Evolutionary conservation across 257 asterid genomes (phyloP).

Genomic region (Gentiana dahurica): DNA sequence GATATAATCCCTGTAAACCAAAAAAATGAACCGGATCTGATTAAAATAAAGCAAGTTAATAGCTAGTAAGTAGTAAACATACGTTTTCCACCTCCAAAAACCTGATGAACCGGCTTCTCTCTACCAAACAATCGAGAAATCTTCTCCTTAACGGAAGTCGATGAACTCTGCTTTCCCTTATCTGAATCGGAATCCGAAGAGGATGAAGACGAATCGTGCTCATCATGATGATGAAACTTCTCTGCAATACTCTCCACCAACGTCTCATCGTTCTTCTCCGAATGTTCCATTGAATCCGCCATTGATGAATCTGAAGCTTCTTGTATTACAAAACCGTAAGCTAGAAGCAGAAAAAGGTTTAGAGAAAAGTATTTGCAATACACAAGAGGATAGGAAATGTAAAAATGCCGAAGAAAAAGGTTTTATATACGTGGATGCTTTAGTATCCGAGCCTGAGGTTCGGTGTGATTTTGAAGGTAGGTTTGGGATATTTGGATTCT

Average conservation of each 20-base stretch:
- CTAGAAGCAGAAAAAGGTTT: not conserved
- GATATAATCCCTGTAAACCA: not conserved
- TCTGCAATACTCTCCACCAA: conserved; percentile 49
- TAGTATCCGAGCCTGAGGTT: conserved; percentile 32
- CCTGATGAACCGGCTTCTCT: conserved; percentile 68
- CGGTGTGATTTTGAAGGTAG: conserved; percentile 17
- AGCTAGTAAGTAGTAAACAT: conserved; percentile 13
- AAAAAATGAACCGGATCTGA: conserved; percentile 4
- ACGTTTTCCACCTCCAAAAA: conserved; percentile 88
- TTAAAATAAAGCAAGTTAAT: not conserved
- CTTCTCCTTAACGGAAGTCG: conserved; percentile 45
- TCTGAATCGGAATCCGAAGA: conserved; percentile 53
- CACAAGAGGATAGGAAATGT: not conserved
- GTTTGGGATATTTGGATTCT: conserved; percentile 5
- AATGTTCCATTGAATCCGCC: conserved; percentile 72
- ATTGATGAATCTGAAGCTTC: conserved; percentile 22
- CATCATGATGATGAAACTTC: conserved; percentile 37
- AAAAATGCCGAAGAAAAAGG: conserved; percentile 1
- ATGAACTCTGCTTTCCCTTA: conserved; percentile 6
- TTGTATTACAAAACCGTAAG: not conserved
- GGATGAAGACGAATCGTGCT: conserved; percentile 25
- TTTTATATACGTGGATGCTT: conserved; percentile 16
- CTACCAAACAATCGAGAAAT: conserved; percentile 47
- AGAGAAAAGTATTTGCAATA: not conserved
- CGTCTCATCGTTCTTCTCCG: conserved; percentile 57